Evolutionary conservation across 257 asterid genomes (phyloP).

Genomic region (Osmanthus fragrans): DNA sequence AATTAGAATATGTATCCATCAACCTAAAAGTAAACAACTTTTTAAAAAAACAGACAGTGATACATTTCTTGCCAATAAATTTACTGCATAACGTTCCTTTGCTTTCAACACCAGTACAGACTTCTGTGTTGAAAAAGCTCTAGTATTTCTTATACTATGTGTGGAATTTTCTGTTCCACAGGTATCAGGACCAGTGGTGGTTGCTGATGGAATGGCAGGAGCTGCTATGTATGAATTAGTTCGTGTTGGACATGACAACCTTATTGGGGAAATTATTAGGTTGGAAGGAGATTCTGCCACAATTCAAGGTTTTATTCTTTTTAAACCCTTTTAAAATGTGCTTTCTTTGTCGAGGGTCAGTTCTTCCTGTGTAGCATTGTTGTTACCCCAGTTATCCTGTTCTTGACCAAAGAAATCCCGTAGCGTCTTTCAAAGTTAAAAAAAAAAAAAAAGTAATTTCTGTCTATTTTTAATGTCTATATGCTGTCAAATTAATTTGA

Average conservation of each 20-base stretch:
- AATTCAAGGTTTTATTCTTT: constrained; percentile 51
- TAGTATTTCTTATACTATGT: not conserved
- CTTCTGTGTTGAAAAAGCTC: not conserved
- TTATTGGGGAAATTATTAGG: constrained; percentile 75
- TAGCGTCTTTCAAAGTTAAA: not conserved
- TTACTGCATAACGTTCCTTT: not conserved
- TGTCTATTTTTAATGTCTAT: not conserved
- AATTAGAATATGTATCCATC: not conserved
- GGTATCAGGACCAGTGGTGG: constrained; percentile 78
- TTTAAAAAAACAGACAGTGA: not conserved
- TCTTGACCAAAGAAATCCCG: not conserved
- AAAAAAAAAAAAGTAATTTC: not conserved
- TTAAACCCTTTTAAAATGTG: not conserved
- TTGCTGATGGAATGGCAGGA: constrained; percentile 79
- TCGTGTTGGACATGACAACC: constrained; percentile 76
- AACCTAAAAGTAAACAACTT: not conserved
- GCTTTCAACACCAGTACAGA: not conserved
- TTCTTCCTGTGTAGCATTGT: not conserved
- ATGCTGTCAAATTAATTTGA: not conserved
- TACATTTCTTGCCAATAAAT: not conserved
- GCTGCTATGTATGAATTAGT: constrained; percentile 84
- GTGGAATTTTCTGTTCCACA: constrained; percentile 8
- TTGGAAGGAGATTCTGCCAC: constrained; percentile 83
- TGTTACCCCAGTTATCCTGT: not conserved
- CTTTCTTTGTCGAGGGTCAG: not conserved